Percentiles rank a stretch among this genome's conserved stretches.
These are phyloP conservation scores for Sugiyamaella lignohabitans DNA, from an alignment of 805 yeast genomes.

Conservation along the genomic window DNA sequence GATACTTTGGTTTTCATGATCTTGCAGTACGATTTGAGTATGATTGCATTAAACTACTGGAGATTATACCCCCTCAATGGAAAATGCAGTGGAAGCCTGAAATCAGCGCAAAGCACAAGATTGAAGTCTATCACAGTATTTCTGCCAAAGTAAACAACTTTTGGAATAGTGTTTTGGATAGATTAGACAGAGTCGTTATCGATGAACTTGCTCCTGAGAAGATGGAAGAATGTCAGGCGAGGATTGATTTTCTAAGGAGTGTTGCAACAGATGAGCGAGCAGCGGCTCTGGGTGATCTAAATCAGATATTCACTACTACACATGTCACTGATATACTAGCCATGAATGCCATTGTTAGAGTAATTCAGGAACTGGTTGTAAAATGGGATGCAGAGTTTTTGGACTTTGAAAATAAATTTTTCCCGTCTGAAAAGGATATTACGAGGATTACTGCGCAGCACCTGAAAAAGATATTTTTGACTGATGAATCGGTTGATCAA, in stretches of 20 bases:
- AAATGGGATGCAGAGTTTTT: slow-evolving; percentile 81
- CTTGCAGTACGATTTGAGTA: slow-evolving; percentile 74
- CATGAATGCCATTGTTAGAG: slow-evolving; percentile 61
- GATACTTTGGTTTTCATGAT: slow-evolving; percentile 78
- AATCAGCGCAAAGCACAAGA: slow-evolving; percentile 59
- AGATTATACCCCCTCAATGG: slow-evolving; percentile 69
- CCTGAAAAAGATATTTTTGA: slow-evolving; percentile 59
- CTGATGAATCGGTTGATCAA: slow-evolving; percentile 37
- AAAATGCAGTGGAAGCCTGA: slow-evolving; percentile 67
- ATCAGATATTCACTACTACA: slow-evolving; percentile 47
- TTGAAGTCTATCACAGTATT: slow-evolving; percentile 53
- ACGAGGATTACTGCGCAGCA: slow-evolving; percentile 86
- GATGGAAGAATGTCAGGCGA: slow-evolving; percentile 58
- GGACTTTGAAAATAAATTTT: slow-evolving; percentile 66
- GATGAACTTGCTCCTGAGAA: slow-evolving; percentile 68
- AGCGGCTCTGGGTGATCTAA: slow-evolving; percentile 40
- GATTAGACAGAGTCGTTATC: slow-evolving; percentile 71
- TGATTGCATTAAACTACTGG: slow-evolving; percentile 66
- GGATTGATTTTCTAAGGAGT: slow-evolving; percentile 51
- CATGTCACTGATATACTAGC: slow-evolving; percentile 60
- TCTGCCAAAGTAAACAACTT: slow-evolving; percentile 48
- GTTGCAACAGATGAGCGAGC: slow-evolving; percentile 47
- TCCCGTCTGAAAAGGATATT: slow-evolving; percentile 91
- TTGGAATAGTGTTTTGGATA: slow-evolving; percentile 62
- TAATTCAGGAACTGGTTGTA: slow-evolving; percentile 74